Base-by-base conservation (phyloP, 1,284 basidiomycete genomes). In the Pseudozyma tsukubaensis region DNA sequence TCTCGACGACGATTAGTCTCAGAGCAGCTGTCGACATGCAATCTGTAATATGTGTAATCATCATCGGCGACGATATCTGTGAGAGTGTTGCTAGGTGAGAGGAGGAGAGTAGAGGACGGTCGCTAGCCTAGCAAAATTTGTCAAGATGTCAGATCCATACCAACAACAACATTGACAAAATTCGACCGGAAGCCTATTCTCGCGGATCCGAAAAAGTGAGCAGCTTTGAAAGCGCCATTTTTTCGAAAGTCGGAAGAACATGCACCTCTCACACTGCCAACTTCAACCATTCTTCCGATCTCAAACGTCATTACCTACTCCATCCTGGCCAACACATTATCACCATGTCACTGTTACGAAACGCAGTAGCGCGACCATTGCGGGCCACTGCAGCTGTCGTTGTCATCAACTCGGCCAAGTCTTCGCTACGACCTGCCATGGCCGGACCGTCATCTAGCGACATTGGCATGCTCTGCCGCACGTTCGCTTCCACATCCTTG, bases 401-500 rank as follows among this genome's bases (percentile, higher is more conserved):
- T 3, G 24, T 29, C 6, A 29, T 6, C 24, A 29, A 29, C 11
- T 45, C 54, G 21, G 56, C 51, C 29, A 37, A 37, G 4, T 13
- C 51, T 2, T 34, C 60, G 1, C 51, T 55, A 3, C 54, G 67
- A 40, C 37, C 37, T 8, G 43, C 61, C 3, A n/a, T 53, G 0
- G 51, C 59, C 14, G 56, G 55, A 0, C 56, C 69, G 6, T 62
- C 58, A 13, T 21, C 57, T 8, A 49, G 24, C 50, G 53, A 64
- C 48, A 53, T 73, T 18, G 21, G 47, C 37, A 39, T 59, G 50
- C 65, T 73, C 1, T 73, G 71, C 44, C 71, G 71, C 24, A 37
- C 60, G 12, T 73, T 73, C 48, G 65, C 65, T 14, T 73, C 65
- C 2, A 64, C 71, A 18, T 73, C 71, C 1, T 47, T 73, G 13